Conservation (phyloP, 306 rosid genomes). For the Medicago truncatula region MtrunA17r5.0-ANR NC_053046.1:19749501-19750000, state of each 20-base stretch:
- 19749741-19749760: constrained; percentile 78
- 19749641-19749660: constrained; percentile 48
- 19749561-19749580: constrained; percentile 56
- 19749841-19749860: constrained; percentile 45
- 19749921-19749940: constrained; percentile 36
- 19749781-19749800: constrained; percentile 82
- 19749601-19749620: constrained; percentile 51
- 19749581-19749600: constrained; percentile 79
- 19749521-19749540: constrained; percentile 60
- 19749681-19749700: constrained; percentile 46
- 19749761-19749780: constrained; percentile 67
- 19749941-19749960: constrained; percentile 41
- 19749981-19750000: constrained; percentile 84
- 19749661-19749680: constrained; percentile 44
- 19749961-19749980: constrained; percentile 56
- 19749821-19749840: constrained; percentile 93
- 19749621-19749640: constrained; percentile 40
- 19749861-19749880: constrained; percentile 69
- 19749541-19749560: constrained; percentile 72
- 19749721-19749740: constrained; percentile 68
- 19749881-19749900: constrained; percentile 75
- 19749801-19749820: constrained; percentile 97
- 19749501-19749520: constrained; percentile 32
- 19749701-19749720: constrained; percentile 51
- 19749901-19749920: constrained; percentile 68